Evolutionary conservation across 75 land plant genomes (phyloP), one percentile per base, ranked within the genome.

Genomic region (Picea sitchensis): DNA sequence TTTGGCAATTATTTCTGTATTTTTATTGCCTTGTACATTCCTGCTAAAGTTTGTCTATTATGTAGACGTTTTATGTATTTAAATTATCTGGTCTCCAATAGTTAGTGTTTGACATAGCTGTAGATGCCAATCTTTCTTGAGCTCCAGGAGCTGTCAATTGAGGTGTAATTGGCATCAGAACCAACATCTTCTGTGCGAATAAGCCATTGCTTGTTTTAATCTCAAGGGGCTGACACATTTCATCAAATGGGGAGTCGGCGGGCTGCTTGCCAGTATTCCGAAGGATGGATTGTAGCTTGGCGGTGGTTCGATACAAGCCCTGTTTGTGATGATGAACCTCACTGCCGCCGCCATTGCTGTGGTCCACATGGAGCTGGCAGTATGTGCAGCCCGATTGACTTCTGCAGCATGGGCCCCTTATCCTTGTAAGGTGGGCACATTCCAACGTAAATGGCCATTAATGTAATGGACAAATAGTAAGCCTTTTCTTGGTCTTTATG

Each of bases 361-460:
- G 79, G 79, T 77, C 79, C 79, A 64, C 62, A 67, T 61, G 79
- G 79, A 64, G 51, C 68, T 59, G 79, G 68, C 54, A 59, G n/a
- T 73, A 38, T 31, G 20, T 62, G 79, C 79, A 77, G 79, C 79
- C 79, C 79, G 51, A 64, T 77, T 64, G 44, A 77, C 79, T 65
- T 26, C 59, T 74, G 59, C 14, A 15, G 32, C 76, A 74, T 26
- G 59, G 57, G 85, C 60, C 83, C 82, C 86, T 88, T 90, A 90
- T 90, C 92, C 90, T 88, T 90, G 89, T 81, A 83, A 88, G 89
- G 90, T 87, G 87, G 86, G 90, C 87, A 90, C 84, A 80, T 83
- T 72, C 78, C 64, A 18, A 31, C 79, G 64, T 77, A 38, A 77
- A 77, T 38, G 74, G 54, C 79, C 79, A 26, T 74, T 47, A 23